These are phyloP conservation scores for Dothideomycetes sp. DNA, from an alignment of 2,329 filamentous ascomycete genomes.

Conservation along the genomic window DNA sequence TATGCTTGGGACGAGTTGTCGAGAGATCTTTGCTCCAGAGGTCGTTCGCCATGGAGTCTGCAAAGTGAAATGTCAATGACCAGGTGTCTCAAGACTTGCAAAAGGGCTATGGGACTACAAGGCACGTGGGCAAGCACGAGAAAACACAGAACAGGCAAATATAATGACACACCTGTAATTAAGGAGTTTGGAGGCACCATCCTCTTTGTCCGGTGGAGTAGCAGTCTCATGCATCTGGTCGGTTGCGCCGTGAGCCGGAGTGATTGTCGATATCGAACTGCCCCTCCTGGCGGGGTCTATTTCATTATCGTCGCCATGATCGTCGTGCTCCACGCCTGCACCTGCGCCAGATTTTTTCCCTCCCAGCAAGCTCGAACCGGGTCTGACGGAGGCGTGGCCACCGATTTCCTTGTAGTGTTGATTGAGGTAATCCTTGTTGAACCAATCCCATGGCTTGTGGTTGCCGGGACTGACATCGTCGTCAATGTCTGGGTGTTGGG, in stretches of 20 bases:
- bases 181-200: constrained; percentile 19
- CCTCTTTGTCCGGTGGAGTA: constrained; percentile 20
- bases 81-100: background rate
- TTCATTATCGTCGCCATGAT: constrained; percentile 14
- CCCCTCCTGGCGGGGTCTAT: constrained; percentile 25
- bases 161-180: constrained; percentile 30
- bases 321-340: constrained; percentile 4
- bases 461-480: constrained; percentile 41
- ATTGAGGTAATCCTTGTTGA: constrained; percentile 32
- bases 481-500: constrained; percentile 39
- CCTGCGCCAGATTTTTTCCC: constrained; percentile 10
- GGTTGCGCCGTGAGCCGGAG: constrained; percentile 12
- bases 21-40: constrained; percentile 46
- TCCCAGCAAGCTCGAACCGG: constrained; percentile 36
- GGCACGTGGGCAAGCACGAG: no score
- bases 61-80: no score
- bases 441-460: constrained; percentile 54
- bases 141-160: constrained; percentile 3
- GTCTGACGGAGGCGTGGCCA: constrained; percentile 33
- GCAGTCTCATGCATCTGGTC: constrained; percentile 17
- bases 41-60: constrained; percentile 48
- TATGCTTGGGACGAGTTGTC: constrained; percentile 51
- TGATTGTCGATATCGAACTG: constrained; percentile 27
- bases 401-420: constrained; percentile 37
- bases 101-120: background rate